Evolutionary conservation across 2,329 filamentous ascomycete species (phyloP).

Genomic region (Fusarium solani-melongenae): DNA sequence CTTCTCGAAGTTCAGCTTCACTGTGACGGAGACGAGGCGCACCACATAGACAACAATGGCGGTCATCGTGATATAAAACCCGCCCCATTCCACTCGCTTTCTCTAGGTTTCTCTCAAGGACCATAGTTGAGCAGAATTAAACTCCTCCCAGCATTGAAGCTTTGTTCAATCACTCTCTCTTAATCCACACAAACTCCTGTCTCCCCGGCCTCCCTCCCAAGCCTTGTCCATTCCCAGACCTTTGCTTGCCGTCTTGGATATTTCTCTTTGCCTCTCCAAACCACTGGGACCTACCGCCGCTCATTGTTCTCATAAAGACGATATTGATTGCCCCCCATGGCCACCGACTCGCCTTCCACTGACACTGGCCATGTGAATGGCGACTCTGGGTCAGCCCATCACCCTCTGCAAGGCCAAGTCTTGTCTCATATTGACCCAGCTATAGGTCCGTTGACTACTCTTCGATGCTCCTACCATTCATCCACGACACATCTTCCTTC

Average conservation of each 20-base stretch:
- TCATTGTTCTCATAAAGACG: not conserved
- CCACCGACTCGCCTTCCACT: not conserved
- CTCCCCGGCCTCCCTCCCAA: not conserved
- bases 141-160: too few relatives aligned
- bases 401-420: not conserved
- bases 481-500: not conserved
- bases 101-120: too few relatives aligned
- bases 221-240: not conserved
- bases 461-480: not conserved
- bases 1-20: too few relatives aligned
- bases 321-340: not conserved
- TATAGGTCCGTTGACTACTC: not conserved
- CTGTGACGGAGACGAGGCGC: not conserved
- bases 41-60: not conserved
- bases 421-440: not conserved
- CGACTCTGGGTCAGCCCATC: not conserved
- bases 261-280: not conserved
- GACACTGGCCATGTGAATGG: not conserved
- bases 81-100: rapidly evolving
- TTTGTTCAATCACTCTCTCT: not conserved
- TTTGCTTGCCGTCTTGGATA: not conserved
- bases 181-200: not conserved
- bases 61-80: not conserved
- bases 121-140: too few relatives aligned
- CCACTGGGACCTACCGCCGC: not conserved